These are phyloP conservation scores for Mycena rebaudengoi DNA, from an alignment of 768 basidiomycete species.

Conservation along the genomic window DNA sequence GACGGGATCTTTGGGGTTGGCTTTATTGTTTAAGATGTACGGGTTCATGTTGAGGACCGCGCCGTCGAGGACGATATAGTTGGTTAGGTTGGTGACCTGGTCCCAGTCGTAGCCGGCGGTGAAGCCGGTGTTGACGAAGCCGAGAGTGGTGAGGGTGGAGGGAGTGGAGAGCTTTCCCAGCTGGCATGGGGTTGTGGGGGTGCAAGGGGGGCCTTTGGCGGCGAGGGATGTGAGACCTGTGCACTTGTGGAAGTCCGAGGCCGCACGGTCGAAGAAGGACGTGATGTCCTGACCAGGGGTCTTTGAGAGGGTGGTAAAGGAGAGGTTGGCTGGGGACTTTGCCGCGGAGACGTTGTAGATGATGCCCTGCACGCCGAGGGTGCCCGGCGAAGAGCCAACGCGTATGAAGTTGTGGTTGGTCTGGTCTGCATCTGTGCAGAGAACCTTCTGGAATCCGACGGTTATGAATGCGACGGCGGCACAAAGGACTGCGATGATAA, in stretches of 20 bases:
- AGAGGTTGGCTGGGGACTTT: constrained; percentile 57
- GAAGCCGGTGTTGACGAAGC: constrained; percentile 70
- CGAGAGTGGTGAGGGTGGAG: constrained; percentile 66
- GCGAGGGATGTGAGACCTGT: constrained; percentile 65
- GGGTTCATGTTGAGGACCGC: constrained; percentile 92
- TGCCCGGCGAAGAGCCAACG: constrained; percentile 65
- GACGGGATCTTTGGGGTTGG: constrained; percentile 78
- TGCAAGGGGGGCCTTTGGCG: constrained; percentile 82
- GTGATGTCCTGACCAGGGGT: constrained; percentile 90
- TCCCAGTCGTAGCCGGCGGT: constrained; percentile 92
- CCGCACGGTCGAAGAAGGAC: constrained; percentile 78
- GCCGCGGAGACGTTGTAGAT: constrained; percentile 77
- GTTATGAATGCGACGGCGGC: constrained; percentile 88
- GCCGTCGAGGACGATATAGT: constrained; percentile 92
- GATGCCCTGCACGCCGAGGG: constrained; percentile 79
- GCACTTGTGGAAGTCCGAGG: constrained; percentile 73
- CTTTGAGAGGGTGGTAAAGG: constrained; percentile 65
- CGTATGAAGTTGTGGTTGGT: constrained; percentile 57
- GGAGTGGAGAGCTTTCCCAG: constrained; percentile 66
- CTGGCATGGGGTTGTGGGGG: constrained; percentile 65
- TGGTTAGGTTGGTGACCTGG: constrained; percentile 74
- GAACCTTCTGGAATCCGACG: constrained; percentile 90
- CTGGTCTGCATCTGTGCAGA: constrained; percentile 75
- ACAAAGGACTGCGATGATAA: constrained; percentile 84
- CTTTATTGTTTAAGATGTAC: constrained; percentile 76